Percentiles rank a stretch among this genome's conserved stretches.
phyloP scores from a whole-genome alignment of 495 filamentous ascomycete genomes.

The Penicillium maclennaniae region DNA sequence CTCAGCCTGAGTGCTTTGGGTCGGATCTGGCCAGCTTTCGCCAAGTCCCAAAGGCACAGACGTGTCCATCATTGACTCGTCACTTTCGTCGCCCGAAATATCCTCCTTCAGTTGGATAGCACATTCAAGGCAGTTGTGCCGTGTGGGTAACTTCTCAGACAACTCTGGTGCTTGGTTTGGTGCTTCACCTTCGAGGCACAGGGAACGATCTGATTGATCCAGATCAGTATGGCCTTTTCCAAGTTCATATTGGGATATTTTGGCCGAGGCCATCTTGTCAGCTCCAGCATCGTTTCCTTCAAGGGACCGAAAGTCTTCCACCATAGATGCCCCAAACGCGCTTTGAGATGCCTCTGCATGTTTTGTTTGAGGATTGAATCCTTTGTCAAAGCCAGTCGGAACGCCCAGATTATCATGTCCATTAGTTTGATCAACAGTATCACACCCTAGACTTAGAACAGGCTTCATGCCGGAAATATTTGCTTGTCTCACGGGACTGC shows the following conservation, averaged over 20 bases:
- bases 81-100: constrained; percentile 29
- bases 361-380: not conserved
- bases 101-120: constrained; percentile 12
- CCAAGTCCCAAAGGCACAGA: constrained; percentile 48
- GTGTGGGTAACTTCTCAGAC: not conserved
- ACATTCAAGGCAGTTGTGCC: not conserved
- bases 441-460: not conserved
- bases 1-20: constrained; percentile 27
- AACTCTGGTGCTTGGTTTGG: not conserved
- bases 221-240: not conserved
- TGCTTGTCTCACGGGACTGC: constrained; percentile 22
- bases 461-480: not conserved
- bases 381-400: not conserved
- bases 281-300: not conserved
- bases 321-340: not conserved
- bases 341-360: not conserved
- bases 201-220: not conserved
- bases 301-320: not conserved
- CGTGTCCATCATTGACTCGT: constrained; percentile 53
- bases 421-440: not conserved
- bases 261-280: not conserved
- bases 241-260: not conserved
- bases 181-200: not conserved
- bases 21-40: constrained; percentile 22
- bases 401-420: not conserved